Evolutionary conservation across 148 eudicot genomes (phyloP), one percentile per base, ranked within the genome.

Genomic region (Diospyros lotus): DNA sequence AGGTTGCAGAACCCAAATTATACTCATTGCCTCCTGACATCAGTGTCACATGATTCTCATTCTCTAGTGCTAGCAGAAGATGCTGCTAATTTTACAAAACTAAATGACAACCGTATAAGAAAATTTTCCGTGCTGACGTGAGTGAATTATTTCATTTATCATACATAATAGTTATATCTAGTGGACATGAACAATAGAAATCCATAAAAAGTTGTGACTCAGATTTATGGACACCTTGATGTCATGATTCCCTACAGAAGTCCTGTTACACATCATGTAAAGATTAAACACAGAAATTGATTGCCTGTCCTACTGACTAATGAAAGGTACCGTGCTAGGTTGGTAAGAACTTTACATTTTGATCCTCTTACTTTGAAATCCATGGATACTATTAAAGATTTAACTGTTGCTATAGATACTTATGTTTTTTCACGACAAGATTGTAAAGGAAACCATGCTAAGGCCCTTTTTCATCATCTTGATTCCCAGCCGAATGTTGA

Each of bases 401-500:
- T 46, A 1, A 40, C 9, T 46, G 45, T 73, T 58, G 55, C 67
- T 11, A 38, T 39, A 4, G 58, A 74, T 52, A 42, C 4, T 38
- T 71, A 55, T 55, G 58, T 58, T 58, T 66, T 72, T 52, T 56
- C 40, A 61, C 43, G 48, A 68, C 15, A 63, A 53, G 66, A 38
- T 68, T 68, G 9, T 38, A 18, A 18, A 11, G 55, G 3, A 39
- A 61, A 50, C 3, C 18, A 17, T 48, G 41, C 38, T 39, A 61
- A 71, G 4, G 43, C 52, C 68, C 76, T 7, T 75, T 51, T 60
- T 56, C 53, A 71, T 80, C 58, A 74, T 69, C 66, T 81, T 69
- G 40, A 14, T 84, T 80, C 55, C 68, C 90, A 95, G 99, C 94
- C 99, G 52, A 82, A 87, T 10, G 94, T 95, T 83, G 99, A 95